Evolutionary conservation across 2,329 filamentous ascomycete genomes (phyloP), one percentile per base, ranked within the genome.

Genomic region (Aspergillus sp.): DNA sequence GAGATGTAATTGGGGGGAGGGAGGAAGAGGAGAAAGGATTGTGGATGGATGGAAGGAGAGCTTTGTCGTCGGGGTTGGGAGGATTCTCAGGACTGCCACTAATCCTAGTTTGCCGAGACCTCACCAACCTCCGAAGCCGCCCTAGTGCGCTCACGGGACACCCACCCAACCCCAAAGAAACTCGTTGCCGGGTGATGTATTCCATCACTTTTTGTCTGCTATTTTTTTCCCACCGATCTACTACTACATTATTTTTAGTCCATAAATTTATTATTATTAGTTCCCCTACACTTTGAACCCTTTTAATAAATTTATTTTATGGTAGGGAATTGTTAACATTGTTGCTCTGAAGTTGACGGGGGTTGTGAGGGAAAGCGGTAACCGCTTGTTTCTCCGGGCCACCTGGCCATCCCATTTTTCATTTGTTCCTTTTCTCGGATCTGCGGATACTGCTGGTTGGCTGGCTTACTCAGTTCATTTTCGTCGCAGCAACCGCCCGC

Each of bases 41-140:
- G 76, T 77, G 75, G 75, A 77, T 71, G 74, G 68, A 69, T 71
- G 72, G 73, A 72, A 71, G 71, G 73, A 76, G 72, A 76, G 75
- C 73, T 78, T 77, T 76, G 70, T 74, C 70, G 71, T 72, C 70
- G 70, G 72, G 71, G 72, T 72, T 70, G 70, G 70, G 72, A 71
- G 72, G 74, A 72, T 76, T 75, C 73, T 75, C 72, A 74, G 70
- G 69, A 71, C 70, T 72, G 65, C 65, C 72, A 72, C 74, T 76
- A 77, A 73, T 69, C 74, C 72, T 67, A 67, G 71, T 76, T 71
- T 74, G 72, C 75, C 73, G 69, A 72, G 72, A 50, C 67, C 69
- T 68, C 69, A 68, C 59, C 60, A 67, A 64, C 70, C 72, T 77
- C 74, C 75, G 74, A 75, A 70, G 73, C 70, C 70, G 73, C 74